Evolutionary conservation across 2,329 filamentous ascomycete genomes (phyloP), one percentile per base, ranked within the genome.

Genomic region (Berkeleyomyces rouxiae): DNA sequence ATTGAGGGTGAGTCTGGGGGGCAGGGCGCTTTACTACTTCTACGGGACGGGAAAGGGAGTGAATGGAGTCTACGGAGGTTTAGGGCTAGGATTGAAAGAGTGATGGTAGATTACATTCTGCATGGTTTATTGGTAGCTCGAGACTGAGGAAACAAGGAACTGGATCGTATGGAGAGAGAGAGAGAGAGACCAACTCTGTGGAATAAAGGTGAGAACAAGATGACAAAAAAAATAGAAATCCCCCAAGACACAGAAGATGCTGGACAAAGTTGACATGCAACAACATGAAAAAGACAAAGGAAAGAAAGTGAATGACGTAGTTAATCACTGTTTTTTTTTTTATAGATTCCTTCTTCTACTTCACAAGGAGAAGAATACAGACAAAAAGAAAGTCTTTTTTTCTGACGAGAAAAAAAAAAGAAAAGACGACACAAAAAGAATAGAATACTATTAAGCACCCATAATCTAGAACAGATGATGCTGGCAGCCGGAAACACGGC

Each of bases 391-490:
- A 23, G 23, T 23, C 23, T 23, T 23, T 23, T n/a, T 16, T 53
- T 53, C 49, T 53, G 36, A 53, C 3, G 36, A 53, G 49, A 51
- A 36, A 62, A 58, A 62, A 31, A 59, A 49, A 58, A 58, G 53
- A 46, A 59, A 57, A 43, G 23, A 23, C 23, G 49, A 51, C n/a
- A 62, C 46, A 58, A 31, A 59, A 49, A 58, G 44, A 42, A 46
- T 49, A 57, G 36, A 13, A 60, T 37, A 60, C 49, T 53, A 53
- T 53, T 53, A 53, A 23, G 49, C 49, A 49, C 33, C 16, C 46
- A 60, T 43, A 44, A 46, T 43, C 16, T 46, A 60, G 16, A 58
- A 40, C 13, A 58, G 39, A 43, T 31, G 36, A 58, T 58, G 55
- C 11, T 39, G 55, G 23, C 23, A 23, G 23, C 23, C 23, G 23